Evolutionary conservation across 2,329 filamentous ascomycete genomes (phyloP).

Genomic region (Monilinia fructicola): DNA sequence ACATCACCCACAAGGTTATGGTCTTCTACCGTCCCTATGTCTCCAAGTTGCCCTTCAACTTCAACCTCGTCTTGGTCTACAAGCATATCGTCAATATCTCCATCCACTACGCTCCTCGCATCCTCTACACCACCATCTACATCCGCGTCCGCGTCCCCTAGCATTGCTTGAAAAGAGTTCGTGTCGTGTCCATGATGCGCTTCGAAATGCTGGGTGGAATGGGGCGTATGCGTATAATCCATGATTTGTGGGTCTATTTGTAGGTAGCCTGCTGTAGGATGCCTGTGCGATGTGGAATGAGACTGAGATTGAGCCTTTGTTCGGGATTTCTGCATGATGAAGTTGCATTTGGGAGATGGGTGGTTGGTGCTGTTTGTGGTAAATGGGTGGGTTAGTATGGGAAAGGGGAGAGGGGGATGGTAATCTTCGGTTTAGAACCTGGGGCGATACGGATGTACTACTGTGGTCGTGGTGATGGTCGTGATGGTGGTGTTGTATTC

Average conservation of each 20-base stretch:
- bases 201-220: slow-evolving; percentile 22
- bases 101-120: slow-evolving; percentile 28
- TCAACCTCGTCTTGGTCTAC: slow-evolving; percentile 36
- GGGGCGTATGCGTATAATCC: slow-evolving; percentile 42
- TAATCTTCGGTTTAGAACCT: slow-evolving; percentile 37
- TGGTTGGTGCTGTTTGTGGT: slow-evolving; percentile 21
- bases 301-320: slow-evolving; percentile 9
- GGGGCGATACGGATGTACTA: slow-evolving; percentile 37
- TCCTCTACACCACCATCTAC: slow-evolving; percentile 16
- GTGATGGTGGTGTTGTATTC: slow-evolving; percentile 22
- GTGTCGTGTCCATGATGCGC: slow-evolving; percentile 25
- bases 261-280: slow-evolving; percentile 43
- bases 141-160: slow-evolving; percentile 21
- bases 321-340: slow-evolving; percentile 18
- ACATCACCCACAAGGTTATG: slow-evolving; percentile 8
- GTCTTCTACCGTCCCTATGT: not conserved
- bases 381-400: slow-evolving; percentile 7
- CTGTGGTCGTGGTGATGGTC: slow-evolving; percentile 26
- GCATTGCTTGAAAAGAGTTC: slow-evolving; percentile 36
- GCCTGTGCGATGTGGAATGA: not conserved
- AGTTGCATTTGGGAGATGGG: slow-evolving; percentile 24
- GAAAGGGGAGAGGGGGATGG: slow-evolving; percentile 28
- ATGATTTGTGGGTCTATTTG: slow-evolving; percentile 62
- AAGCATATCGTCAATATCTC: slow-evolving; percentile 37
- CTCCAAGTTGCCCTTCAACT: slow-evolving; percentile 17